Percentiles rank a stretch among this genome's conserved stretches.
Conservation (phyloP, 768 basidiomycete species). For the Leucogyrophana mollusca region DNA sequence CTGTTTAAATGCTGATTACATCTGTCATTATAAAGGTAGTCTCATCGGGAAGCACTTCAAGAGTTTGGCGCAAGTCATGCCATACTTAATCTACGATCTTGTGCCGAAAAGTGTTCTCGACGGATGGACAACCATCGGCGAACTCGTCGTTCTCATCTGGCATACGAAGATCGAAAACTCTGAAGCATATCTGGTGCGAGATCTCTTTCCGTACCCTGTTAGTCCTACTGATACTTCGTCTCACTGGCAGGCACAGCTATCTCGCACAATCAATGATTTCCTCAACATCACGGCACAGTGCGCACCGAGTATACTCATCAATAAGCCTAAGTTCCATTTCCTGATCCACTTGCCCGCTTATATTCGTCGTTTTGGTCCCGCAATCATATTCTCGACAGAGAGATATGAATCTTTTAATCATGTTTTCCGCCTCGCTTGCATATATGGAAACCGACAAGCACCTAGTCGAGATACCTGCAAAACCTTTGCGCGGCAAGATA, state of each 20-base stretch:
- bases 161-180: slow-evolving; percentile 36
- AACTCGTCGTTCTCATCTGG: slow-evolving; percentile 40
- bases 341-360: slow-evolving; percentile 24
- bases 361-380: slow-evolving; percentile 26
- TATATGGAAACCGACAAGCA: slow-evolving; percentile 30
- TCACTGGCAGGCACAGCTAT: slow-evolving; percentile 5
- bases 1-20: slow-evolving; percentile 27
- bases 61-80: slow-evolving; percentile 28
- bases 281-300: slow-evolving; percentile 19
- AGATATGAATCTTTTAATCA: slow-evolving; percentile 27
- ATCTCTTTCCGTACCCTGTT: not conserved
- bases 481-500: slow-evolving; percentile 7
- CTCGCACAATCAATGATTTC: slow-evolving; percentile 22
- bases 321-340: slow-evolving; percentile 31
- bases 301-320: slow-evolving; percentile 21
- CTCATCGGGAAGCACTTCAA: slow-evolving; percentile 35
- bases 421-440: slow-evolving; percentile 19
- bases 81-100: slow-evolving; percentile 30
- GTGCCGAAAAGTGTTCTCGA: slow-evolving; percentile 18
- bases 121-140: slow-evolving; percentile 31
- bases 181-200: slow-evolving; percentile 30
- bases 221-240: not conserved
- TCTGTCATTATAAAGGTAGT: slow-evolving; percentile 25
- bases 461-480: slow-evolving; percentile 22
- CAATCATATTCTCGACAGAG: slow-evolving; percentile 28